phyloP scores from a whole-genome alignment of 2,329 filamentous ascomycete species.

The Aspergillus sp. region DNA sequence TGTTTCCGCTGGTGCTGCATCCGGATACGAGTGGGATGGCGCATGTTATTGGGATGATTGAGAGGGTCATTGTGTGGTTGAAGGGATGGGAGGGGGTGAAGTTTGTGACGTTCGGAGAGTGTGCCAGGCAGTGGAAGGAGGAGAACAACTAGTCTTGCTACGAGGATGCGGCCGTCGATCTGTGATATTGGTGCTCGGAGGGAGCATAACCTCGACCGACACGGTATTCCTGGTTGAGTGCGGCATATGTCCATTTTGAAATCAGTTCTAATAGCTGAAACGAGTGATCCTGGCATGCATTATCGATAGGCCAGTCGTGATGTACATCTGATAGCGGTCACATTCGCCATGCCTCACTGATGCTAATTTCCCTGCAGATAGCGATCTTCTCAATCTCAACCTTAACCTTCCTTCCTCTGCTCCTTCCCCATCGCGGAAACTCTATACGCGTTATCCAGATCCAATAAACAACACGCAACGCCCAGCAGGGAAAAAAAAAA shows the following conservation, averaged over 20 bases:
- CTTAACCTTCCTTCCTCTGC: background rate
- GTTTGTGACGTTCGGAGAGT: constrained; percentile 25
- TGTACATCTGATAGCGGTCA: background rate
- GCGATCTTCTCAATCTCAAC: background rate
- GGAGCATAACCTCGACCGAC: too few relatives aligned
- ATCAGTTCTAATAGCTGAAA: too few relatives aligned
- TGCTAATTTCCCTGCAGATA: background rate
- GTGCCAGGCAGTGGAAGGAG: constrained; percentile 11
- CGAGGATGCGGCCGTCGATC: background rate
- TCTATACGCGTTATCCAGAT: background rate
- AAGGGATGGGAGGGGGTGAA: constrained; percentile 43
- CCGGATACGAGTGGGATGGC: constrained; percentile 65
- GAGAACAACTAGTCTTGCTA: background rate
- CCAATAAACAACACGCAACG: background rate
- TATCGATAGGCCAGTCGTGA: too few relatives aligned
- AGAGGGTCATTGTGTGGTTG: constrained; percentile 57
- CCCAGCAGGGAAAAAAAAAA: background rate
- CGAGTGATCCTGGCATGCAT: too few relatives aligned
- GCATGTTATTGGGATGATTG: constrained; percentile 63
- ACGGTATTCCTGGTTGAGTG: too few relatives aligned
- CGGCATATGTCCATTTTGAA: too few relatives aligned
- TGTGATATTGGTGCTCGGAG: background rate
- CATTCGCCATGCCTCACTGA: background rate
- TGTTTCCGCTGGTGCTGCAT: constrained; percentile 61
- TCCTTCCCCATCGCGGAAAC: background rate